Base-by-base conservation (phyloP, 805 yeast genomes). In the Clavispora asparagi region DNA sequence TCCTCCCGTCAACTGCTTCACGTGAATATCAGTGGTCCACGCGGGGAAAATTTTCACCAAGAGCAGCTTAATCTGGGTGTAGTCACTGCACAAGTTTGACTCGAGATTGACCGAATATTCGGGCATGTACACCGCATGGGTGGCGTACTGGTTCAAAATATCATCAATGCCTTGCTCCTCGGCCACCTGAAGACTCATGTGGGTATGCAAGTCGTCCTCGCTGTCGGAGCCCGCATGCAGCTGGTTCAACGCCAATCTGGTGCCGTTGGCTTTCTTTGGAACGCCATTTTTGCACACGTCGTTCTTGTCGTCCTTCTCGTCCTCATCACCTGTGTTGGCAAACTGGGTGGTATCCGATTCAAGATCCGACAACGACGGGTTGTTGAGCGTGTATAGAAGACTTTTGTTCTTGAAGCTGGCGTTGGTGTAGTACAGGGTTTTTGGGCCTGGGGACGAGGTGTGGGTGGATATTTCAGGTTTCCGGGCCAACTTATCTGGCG, bases 1-100 rank as follows among this genome's bases (percentile, higher is more conserved):
- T 10, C 86, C 86, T 1, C 86, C 86, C 0, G 83, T 78, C 29
- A 81, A 60, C 45, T 74, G 74, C 40, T 64, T 63, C 16, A 79
- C 63, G 10, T 54, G 36, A 8, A 80, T 67, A 5, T 64, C 46
- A 8, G 51, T 41, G 5, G 47, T 43, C 74, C 76, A 71, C 61
- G 74, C 66, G 4, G 79, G 75, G 54, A 80, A 78, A 3, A 79
- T 70, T 41, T 67, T 64, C 26, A 59, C 44, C 31, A 79, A 57
- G 40, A 79, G 61, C 12, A 52, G 49, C 32, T 64, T 67, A 26
- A 78, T 67, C 46, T 73, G 74, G 3, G 55, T 52, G 43, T 61
- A 67, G 44, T 67, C 64, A 33, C 63, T 62, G n/a, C 54, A 52
- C 40, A 65, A 52, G 46, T 65, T 62, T n/a, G 60, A 63, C 6